These are phyloP conservation scores for Candida awuae DNA, from an alignment of 805 yeast species.

Conservation along the genomic window DNA sequence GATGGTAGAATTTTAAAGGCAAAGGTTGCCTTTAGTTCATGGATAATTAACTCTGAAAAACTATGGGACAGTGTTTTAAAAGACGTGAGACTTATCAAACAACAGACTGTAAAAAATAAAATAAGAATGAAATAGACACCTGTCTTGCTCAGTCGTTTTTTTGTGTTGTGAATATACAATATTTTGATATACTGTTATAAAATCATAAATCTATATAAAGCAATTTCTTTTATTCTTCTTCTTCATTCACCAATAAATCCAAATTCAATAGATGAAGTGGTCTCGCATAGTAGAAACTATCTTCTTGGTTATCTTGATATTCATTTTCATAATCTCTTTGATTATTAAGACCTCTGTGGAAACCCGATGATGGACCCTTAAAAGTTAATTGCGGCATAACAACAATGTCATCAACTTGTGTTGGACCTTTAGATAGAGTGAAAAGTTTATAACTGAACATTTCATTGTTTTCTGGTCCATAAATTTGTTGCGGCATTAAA, in stretches of 20 bases:
- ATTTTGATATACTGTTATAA: too few relatives aligned
- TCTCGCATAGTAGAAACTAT: conserved; percentile 26
- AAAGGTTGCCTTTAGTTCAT: conserved; percentile 9
- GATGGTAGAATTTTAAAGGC: conserved; percentile 13
- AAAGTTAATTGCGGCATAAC: conserved; percentile 28
- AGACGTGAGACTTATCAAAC: conserved; percentile 8
- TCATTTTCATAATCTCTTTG: conserved; percentile 16
- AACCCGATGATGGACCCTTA: conserved; percentile 16
- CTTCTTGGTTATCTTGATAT: conserved; percentile 25
- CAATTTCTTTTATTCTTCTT: background rate
- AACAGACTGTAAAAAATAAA: background rate
- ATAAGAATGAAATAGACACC: too few relatives aligned
- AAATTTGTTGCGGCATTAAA: conserved; percentile 17
- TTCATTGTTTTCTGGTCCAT: conserved; percentile 26
- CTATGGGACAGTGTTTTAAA: conserved; percentile 11
- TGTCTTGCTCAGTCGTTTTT: too few relatives aligned
- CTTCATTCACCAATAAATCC: conserved; percentile 12
- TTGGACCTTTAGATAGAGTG: conserved; percentile 26
- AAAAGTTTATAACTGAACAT: conserved; percentile 25
- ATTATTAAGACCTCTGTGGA: conserved; percentile 13
- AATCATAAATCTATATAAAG: too few relatives aligned
- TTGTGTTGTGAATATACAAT: too few relatives aligned
- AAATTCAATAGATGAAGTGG: conserved; percentile 24
- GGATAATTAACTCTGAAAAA: conserved; percentile 8
- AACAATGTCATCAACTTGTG: conserved; percentile 27